Conservation (phyloP, 495 filamentous ascomycete species). For the Rhypophila decipiens region DNA sequence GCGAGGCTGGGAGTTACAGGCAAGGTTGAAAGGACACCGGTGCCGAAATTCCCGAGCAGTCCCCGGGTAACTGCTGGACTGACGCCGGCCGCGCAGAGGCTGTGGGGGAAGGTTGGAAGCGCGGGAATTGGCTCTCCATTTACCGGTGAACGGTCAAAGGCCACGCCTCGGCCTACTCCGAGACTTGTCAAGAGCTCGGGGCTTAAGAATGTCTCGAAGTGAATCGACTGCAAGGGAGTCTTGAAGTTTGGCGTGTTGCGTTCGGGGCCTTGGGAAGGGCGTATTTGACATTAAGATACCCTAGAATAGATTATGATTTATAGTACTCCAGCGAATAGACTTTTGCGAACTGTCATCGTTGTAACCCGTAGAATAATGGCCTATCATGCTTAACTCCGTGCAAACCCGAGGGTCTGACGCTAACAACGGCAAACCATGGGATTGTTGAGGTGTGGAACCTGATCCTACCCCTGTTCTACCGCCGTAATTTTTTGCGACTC, state of each 20-base stretch:
- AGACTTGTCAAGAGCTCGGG: slow-evolving; percentile 15
- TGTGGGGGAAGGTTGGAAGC: slow-evolving; percentile 64
- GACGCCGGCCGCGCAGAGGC: slow-evolving; percentile 75
- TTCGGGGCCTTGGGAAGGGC: not conserved
- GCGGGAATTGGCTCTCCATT: slow-evolving; percentile 45
- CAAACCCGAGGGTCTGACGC: too few relatives aligned
- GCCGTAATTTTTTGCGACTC: too few relatives aligned
- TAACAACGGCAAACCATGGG: too few relatives aligned
- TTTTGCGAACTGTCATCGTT: not conserved
- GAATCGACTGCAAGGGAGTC: not conserved
- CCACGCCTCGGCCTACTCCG: slow-evolving; percentile 28
- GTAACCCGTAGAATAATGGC: too few relatives aligned
- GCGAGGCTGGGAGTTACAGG: slow-evolving; percentile 44
- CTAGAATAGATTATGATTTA: not conserved
- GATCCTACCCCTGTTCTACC: too few relatives aligned
- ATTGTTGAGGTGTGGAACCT: too few relatives aligned
- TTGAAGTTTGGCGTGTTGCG: too few relatives aligned
- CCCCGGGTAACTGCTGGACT: slow-evolving; percentile 55
- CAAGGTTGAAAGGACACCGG: slow-evolving; percentile 51
- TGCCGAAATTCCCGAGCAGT: slow-evolving; percentile 73
- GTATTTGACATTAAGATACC: not conserved
- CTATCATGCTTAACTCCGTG: too few relatives aligned
- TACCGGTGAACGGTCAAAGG: slow-evolving; percentile 24
- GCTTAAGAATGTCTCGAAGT: slow-evolving; percentile 16
- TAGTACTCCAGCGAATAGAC: too few relatives aligned